Percentiles rank a stretch among this genome's conserved stretches.
phyloP scores from a whole-genome alignment of 1,139 yeast genomes.

The Yamadazyma sp. region DNA sequence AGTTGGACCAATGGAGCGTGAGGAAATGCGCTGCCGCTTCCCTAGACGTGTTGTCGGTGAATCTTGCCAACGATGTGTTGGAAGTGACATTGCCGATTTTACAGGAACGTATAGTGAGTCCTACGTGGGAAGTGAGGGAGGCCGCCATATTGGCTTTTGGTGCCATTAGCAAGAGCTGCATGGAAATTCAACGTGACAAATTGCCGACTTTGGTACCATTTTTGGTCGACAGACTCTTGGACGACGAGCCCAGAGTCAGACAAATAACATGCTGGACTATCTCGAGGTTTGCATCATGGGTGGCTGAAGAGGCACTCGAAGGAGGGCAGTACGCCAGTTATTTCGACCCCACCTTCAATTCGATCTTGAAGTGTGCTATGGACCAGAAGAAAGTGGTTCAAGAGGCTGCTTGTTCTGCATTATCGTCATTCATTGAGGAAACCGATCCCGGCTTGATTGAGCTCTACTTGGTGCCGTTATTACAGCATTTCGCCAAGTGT shows the following conservation, averaged over 20 bases:
- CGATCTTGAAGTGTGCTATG: constrained; percentile 70
- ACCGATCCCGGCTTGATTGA: constrained; percentile 67
- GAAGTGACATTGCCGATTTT: constrained; percentile 70
- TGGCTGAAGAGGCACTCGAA: constrained; percentile 60
- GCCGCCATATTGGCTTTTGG: constrained; percentile 94
- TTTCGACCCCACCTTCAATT: constrained; percentile 74
- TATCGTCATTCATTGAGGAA: constrained; percentile 79
- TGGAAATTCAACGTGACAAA: constrained; percentile 67
- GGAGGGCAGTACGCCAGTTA: constrained; percentile 66
- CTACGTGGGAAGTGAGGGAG: constrained; percentile 86
- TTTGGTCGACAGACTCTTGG: constrained; percentile 75
- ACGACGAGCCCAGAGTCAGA: constrained; percentile 79
- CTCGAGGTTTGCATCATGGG: constrained; percentile 83
- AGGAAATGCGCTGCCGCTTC: constrained; percentile 95
- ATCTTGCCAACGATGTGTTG: constrained; percentile 67
- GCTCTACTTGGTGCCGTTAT: constrained; percentile 48
- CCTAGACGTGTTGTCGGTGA: constrained; percentile 73
- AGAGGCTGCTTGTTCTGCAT: constrained; percentile 88
- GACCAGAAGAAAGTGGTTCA: constrained; percentile 91
- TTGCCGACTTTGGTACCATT: constrained; percentile 83
- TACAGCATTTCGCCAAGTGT: constrained; percentile 71
- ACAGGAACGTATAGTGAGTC: constrained; percentile 65
- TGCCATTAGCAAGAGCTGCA: constrained; percentile 89
- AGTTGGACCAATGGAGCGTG: constrained; percentile 79
- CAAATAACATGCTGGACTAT: constrained; percentile 96